These are phyloP conservation scores for Hericium erinaceus DNA, from an alignment of 768 basidiomycete species.

Conservation along the genomic window DNA sequence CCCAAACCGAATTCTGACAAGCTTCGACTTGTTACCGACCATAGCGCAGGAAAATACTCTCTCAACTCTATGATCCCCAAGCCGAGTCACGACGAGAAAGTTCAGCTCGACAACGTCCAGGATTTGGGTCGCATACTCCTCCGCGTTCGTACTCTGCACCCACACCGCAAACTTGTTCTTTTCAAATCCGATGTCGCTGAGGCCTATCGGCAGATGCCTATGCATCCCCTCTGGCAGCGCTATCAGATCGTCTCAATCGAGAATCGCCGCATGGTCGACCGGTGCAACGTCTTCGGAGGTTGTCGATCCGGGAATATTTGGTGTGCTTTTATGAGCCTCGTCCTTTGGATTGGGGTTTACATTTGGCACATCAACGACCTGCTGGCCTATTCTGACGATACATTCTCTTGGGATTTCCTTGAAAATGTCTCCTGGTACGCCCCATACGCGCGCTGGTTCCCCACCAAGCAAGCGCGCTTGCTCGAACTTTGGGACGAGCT, in stretches of 20 bases:
- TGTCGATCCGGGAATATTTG: not conserved
- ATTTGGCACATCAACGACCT: constrained; percentile 14
- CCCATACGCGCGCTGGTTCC: constrained; percentile 22
- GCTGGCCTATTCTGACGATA: constrained; percentile 28
- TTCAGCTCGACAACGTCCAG: not conserved
- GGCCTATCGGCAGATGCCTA: not conserved
- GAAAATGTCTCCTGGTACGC: constrained; percentile 19
- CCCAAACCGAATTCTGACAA: constrained; percentile 20
- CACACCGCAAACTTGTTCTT: not conserved
- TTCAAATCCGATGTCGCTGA: not conserved
- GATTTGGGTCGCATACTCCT: not conserved
- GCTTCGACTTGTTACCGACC: constrained; percentile 28
- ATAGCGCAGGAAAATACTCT: constrained; percentile 24
- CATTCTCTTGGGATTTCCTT: constrained; percentile 16
- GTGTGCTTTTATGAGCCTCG: constrained; percentile 18
- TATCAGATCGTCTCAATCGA: not conserved
- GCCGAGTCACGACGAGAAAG: not conserved
- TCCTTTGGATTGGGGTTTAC: constrained; percentile 28
- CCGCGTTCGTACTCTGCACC: too few relatives aligned
- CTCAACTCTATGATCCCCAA: constrained; percentile 28
- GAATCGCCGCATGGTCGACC: not conserved
- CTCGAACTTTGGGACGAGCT: constrained; percentile 32
- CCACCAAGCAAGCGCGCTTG: constrained; percentile 24
- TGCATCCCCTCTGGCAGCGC: not conserved
- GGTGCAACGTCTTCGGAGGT: not conserved